Evolutionary conservation across 331 rosid genomes (phyloP).

Genomic region (Acacia pycnantha): DNA sequence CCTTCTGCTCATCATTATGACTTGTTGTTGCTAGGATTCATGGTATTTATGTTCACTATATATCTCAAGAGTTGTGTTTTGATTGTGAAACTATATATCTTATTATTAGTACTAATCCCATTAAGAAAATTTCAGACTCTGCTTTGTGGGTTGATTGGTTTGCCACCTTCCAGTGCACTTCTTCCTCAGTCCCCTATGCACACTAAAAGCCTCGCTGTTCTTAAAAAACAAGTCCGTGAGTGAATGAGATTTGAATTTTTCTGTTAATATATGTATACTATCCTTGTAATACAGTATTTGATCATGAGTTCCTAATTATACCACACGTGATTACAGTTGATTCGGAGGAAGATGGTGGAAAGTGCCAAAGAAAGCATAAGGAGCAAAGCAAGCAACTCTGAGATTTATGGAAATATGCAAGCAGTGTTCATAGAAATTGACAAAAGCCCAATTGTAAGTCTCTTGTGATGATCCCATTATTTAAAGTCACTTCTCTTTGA

Average conservation of each 20-base stretch:
- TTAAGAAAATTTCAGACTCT: conserved; percentile 52
- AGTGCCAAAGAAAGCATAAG: conserved; percentile 80
- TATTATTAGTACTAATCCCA: background rate
- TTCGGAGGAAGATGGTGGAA: conserved; percentile 66
- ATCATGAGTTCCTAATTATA: background rate
- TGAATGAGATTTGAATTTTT: background rate
- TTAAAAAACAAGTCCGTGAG: conserved; percentile 59
- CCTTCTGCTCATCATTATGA: conserved; percentile 89
- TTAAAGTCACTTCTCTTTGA: background rate
- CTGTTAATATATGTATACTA: background rate
- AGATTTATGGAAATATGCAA: conserved; percentile 78
- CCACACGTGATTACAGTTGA: conserved; percentile 41
- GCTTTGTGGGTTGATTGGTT: conserved; percentile 79
- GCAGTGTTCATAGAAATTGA: conserved; percentile 83
- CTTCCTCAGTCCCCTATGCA: conserved; percentile 97
- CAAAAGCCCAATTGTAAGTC: conserved; percentile 40
- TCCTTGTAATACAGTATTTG: background rate
- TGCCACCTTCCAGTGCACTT: conserved; percentile 92
- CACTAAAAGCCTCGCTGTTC: conserved; percentile 82
- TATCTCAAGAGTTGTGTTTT: background rate
- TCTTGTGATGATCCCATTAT: background rate
- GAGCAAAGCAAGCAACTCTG: conserved; percentile 58
- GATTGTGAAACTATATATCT: background rate
- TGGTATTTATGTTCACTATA: conserved; percentile 35
- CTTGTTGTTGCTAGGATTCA: conserved; percentile 64